These are phyloP conservation scores for Effrenium voratum DNA, from an alignment of 73 alveolate genomes.

Conservation along the genomic window DNA sequence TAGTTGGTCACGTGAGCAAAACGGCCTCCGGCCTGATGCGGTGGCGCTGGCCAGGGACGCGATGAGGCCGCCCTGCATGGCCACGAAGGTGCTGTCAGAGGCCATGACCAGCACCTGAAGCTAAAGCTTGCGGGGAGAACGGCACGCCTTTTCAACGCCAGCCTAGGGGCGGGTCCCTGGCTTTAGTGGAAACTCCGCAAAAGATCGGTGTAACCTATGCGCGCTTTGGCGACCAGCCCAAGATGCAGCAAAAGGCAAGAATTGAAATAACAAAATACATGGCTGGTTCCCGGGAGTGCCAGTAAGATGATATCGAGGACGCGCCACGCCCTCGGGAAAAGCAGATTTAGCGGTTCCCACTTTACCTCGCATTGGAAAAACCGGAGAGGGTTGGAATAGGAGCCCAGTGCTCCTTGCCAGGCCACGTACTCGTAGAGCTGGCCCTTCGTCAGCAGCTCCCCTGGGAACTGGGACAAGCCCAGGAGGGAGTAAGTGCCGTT, in stretches of 20 bases:
- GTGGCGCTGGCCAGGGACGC: conserved; percentile 46
- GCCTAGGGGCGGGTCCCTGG: too few species aligned
- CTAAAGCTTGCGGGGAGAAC: background rate
- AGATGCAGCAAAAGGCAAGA: background rate
- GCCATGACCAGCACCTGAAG: conserved; percentile 37
- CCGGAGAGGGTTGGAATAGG: background rate
- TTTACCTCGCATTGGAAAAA: too few species aligned
- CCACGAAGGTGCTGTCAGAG: background rate
- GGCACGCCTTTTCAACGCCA: too few species aligned
- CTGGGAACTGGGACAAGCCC: conserved; percentile 24
- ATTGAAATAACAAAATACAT: background rate
- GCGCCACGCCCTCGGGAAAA: background rate
- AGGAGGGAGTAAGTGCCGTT: background rate
- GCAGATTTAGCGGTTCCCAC: background rate
- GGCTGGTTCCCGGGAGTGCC: too few species aligned
- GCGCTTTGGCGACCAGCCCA: too few species aligned
- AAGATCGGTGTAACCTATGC: too few species aligned
- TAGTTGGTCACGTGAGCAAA: too few species aligned
- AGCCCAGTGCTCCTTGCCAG: background rate
- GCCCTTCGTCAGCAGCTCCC: conserved; percentile 6
- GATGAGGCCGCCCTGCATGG: background rate
- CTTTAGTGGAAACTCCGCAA: too few species aligned
- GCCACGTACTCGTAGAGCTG: conserved; percentile 24
- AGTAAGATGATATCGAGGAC: background rate
- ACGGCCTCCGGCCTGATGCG: conserved; percentile 50